phyloP scores from a whole-genome alignment of 176 grass and related monocot genomes.

The Echinochloa phyllopogon region DNA sequence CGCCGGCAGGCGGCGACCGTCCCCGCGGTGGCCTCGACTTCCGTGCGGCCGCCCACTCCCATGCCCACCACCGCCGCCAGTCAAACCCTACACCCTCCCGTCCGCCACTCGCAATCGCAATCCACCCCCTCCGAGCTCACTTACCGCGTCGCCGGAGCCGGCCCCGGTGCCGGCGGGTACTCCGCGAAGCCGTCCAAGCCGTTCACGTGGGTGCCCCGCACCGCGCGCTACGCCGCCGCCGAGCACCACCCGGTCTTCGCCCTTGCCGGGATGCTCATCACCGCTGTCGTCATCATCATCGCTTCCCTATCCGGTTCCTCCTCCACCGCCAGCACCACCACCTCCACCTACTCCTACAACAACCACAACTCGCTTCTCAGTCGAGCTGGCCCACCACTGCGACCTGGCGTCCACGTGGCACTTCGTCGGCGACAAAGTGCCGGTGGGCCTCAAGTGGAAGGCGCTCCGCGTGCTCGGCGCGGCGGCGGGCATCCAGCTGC shows the following conservation, averaged over 20 bases:
- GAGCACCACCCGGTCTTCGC: constrained; percentile 81
- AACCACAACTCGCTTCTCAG: constrained; percentile 41
- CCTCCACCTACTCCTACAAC: background rate
- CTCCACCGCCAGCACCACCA: background rate
- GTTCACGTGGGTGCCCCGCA: constrained; percentile 62
- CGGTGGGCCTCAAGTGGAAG: too few relatives aligned
- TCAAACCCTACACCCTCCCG: constrained; percentile 35
- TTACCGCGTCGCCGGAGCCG: constrained; percentile 49
- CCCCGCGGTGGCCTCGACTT: too few relatives aligned
- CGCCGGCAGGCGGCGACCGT: too few relatives aligned
- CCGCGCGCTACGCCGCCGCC: constrained; percentile 53
- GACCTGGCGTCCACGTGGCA: too few relatives aligned
- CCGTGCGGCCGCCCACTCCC: too few relatives aligned
- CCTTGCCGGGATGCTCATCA: constrained; percentile 72
- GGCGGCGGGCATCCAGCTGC: too few relatives aligned
- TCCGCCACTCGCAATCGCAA: constrained; percentile 16
- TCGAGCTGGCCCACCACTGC: too few relatives aligned
- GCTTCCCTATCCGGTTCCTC: background rate
- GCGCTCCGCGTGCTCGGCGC: too few relatives aligned
- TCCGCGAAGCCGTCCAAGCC: constrained; percentile 67
- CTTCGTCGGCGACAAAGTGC: too few relatives aligned
- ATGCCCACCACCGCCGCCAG: constrained; percentile 30
- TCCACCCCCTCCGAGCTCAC: constrained; percentile 66
- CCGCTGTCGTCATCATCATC: constrained; percentile 63
- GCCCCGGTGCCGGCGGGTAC: constrained; percentile 17